phyloP scores from a whole-genome alignment of 179 eudicot genomes.

The Silene coronaria region DNA sequence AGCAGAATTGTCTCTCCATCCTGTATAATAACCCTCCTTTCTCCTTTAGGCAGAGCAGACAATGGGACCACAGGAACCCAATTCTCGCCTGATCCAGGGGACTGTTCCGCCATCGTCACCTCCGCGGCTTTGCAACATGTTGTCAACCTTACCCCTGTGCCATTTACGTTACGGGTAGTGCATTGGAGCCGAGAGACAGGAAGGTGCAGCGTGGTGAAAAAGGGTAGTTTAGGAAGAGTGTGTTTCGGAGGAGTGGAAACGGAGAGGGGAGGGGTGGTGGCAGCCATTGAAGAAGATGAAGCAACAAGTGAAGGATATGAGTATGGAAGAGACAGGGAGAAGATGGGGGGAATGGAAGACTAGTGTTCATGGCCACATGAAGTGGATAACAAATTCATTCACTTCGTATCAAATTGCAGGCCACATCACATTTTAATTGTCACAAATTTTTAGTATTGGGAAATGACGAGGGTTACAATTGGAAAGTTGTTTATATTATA shows the following conservation, averaged over 20 bases:
- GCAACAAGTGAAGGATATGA: background rate
- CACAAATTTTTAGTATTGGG: too few species aligned
- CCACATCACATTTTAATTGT: background rate
- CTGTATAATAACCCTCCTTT: slow-evolving; percentile 84
- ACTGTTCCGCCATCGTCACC: slow-evolving; percentile 36
- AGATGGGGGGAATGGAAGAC: background rate
- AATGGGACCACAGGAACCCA: slow-evolving; percentile 98
- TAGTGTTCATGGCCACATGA: background rate
- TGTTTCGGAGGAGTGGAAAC: slow-evolving; percentile 14
- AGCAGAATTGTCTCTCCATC: slow-evolving; percentile 72
- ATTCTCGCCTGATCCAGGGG: slow-evolving; percentile 32
- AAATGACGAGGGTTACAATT: too few species aligned
- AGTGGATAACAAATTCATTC: background rate
- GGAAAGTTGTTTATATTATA: too few species aligned
- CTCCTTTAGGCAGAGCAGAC: slow-evolving; percentile 84
- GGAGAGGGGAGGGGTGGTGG: slow-evolving; percentile 21
- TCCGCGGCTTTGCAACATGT: slow-evolving; percentile 52
- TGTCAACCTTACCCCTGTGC: background rate
- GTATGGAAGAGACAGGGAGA: background rate
- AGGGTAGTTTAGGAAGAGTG: slow-evolving; percentile 1
- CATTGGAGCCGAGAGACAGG: background rate
- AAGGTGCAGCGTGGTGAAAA: background rate
- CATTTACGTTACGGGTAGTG: background rate
- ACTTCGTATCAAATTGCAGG: background rate
- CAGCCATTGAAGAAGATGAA: background rate